Percentiles rank a stretch among this genome's conserved stretches.
phyloP scores from a whole-genome alignment of 352 stramenopile species.

The Pythium chondricola region DNA sequence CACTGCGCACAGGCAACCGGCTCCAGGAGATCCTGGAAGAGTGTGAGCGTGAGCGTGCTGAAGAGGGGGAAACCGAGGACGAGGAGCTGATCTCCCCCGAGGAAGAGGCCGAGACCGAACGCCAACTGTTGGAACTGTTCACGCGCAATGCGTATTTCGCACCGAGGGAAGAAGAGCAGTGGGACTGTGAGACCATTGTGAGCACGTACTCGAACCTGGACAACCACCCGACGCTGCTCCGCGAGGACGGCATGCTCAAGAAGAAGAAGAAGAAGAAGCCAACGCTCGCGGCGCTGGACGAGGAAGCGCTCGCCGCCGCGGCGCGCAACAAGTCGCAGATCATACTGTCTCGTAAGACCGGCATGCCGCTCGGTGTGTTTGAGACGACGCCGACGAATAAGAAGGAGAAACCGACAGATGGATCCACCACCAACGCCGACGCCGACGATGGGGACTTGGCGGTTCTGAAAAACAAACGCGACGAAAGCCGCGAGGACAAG shows the following conservation, averaged over 20 bases:
- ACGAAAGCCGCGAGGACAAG: constrained; percentile 92
- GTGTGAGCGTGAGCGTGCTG: constrained; percentile 52
- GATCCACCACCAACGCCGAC: constrained; percentile 4
- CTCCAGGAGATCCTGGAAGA: constrained; percentile 73
- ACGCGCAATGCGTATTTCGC: constrained; percentile 62
- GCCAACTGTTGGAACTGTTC: constrained; percentile 40
- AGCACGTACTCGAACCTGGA: constrained; percentile 98
- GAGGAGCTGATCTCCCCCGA: constrained; percentile 30
- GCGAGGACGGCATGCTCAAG: constrained; percentile 41
- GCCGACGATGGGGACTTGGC: not conserved
- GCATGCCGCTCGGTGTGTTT: constrained; percentile 91
- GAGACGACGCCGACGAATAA: constrained; percentile 28
- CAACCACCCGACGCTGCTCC: constrained; percentile 95
- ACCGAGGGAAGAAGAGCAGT: constrained; percentile 63
- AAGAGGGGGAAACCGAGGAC: constrained; percentile 58
- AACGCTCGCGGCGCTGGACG: constrained; percentile 15
- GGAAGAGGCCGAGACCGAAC: constrained; percentile 22
- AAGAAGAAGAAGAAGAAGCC: constrained; percentile 84
- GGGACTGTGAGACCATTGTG: constrained; percentile 97
- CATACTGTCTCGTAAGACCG: constrained; percentile 92
- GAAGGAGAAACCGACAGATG: constrained; percentile 17
- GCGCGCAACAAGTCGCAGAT: constrained; percentile 65
- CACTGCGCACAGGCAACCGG: constrained; percentile 53
- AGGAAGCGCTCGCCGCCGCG: constrained; percentile 15
- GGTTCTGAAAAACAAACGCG: constrained; percentile 39